These are phyloP conservation scores for Hemileccinum impolitum DNA, from an alignment of 768 basidiomycete species.

Conservation along the genomic window DNA sequence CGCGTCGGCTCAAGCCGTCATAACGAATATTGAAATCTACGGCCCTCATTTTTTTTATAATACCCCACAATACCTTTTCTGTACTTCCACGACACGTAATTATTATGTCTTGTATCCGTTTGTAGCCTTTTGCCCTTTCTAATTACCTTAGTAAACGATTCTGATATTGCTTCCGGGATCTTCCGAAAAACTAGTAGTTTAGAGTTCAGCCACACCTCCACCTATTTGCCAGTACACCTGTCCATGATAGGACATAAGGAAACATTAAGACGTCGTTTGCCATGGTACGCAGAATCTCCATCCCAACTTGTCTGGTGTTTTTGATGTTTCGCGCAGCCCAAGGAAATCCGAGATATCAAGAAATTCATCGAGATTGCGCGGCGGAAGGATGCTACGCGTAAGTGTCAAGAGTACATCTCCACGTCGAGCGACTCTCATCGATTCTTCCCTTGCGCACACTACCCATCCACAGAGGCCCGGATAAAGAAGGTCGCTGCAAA, in stretches of 20 bases:
- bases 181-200: conserved; percentile 28
- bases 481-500: conserved; percentile 91
- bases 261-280: conserved; percentile 15
- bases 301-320: not conserved
- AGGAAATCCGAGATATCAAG: conserved; percentile 98
- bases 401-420: conserved; percentile 37
- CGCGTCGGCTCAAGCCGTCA: conserved; percentile 26
- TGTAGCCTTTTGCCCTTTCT: conserved; percentile 13
- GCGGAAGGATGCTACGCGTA: conserved; percentile 96
- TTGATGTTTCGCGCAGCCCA: conserved; percentile 57
- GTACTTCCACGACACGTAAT: conserved; percentile 11
- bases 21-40: conserved; percentile 3
- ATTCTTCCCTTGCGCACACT: not conserved
- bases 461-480: conserved; percentile 71
- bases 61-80: not conserved
- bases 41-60: not conserved
- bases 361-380: conserved; percentile 95
- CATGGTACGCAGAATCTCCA: conserved; percentile 25
- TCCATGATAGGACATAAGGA: conserved; percentile 1
- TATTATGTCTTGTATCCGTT: conserved; percentile 18
- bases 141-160: too few species aligned
- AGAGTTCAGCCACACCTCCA: conserved; percentile 32
- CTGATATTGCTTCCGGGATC: conserved; percentile 16
- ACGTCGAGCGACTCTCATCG: not conserved
- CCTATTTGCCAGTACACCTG: not conserved